These are phyloP conservation scores for Hemileia vastatrix DNA, from an alignment of 1,284 basidiomycete genomes.

Conservation along the genomic window DNA sequence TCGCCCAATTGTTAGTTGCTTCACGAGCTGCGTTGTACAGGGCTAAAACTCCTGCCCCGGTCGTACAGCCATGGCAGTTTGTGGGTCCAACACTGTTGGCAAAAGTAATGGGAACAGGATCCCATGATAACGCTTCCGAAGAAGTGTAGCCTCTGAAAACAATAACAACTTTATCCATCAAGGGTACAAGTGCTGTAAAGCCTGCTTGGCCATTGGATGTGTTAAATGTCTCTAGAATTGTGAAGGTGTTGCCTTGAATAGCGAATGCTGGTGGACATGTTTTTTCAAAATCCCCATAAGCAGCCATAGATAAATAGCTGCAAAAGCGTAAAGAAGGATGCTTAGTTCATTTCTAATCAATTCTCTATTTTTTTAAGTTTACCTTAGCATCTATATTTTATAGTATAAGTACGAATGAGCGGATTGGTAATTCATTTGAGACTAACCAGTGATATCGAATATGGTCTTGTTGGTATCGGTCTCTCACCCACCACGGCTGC, in stretches of 20 bases:
- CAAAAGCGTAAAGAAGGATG: neutral
- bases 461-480: conserved; percentile 16
- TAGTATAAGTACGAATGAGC: neutral
- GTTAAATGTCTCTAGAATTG: conserved; percentile 7
- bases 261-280: conserved; percentile 14
- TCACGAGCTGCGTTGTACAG: conserved; percentile 16
- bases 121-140: neutral
- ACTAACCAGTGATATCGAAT: conserved; percentile 16
- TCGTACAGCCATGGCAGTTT: neutral
- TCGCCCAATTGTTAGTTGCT: conserved; percentile 6
- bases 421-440: too few relatives aligned
- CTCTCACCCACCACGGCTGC: neutral
- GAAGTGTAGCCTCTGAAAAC: conserved; percentile 11
- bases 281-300: conserved; percentile 9
- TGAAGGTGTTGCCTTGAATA: conserved; percentile 11
- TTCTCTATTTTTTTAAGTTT: neutral
- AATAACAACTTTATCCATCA: conserved; percentile 22
- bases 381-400: neutral
- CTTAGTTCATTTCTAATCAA: neutral
- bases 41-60: conserved; percentile 6
- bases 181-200: conserved; percentile 1
- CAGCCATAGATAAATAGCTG: neutral
- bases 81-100: neutral
- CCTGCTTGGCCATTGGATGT: conserved; percentile 3
- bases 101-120: conserved; percentile 10